Evolutionary conservation across 2,329 filamentous ascomycete species (phyloP), one percentile per base, ranked within the genome.

Genomic region (Reticulascus tulasneorum): DNA sequence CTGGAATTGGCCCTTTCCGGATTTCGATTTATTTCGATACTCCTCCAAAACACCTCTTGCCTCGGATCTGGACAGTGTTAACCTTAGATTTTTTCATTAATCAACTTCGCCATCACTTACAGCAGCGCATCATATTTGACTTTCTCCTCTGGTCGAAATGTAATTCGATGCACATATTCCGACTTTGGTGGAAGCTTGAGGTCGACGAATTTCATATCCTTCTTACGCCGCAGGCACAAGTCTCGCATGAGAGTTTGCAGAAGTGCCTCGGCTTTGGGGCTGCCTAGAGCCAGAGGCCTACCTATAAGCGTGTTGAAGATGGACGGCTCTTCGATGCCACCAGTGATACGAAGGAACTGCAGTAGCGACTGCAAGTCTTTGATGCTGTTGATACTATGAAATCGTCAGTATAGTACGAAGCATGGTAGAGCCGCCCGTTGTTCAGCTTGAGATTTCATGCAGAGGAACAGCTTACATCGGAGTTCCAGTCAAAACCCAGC

Each of bases 191-290:
- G 88, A 8, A 94, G 69, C 44, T 80, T 84, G 15, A 94, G 66
- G 47, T 94, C 86, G 34, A 95, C 76, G 52, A 94, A 94, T 6
- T 74, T 73, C 88, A 95, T 94, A 37, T 91, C 82, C 56, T 95
- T 95, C 58, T 81, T 84, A 23, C 89, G 78, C 23, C 89, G 77
- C 16, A 95, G 69, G 50, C 86, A 93, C 29, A 94, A 74, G 13
- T 84, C 80, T n/a, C 73, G 71, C 79, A 94, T 90, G 28, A 94
- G 70, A 6, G 79, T 73, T 52, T 91, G 84, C 4, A 94, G 70
- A 4, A 91, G 64, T 9, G 72, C 59, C 30, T 79, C 79, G 10
- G 80, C 82, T 22, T 70, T 64, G 1, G 63, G 56, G 12, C 80
- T 71, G 2, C 77, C 78, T 6, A 57, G 35, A 34, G 72, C 73